Percentiles rank a stretch among this genome's conserved stretches.
These are phyloP conservation scores for Scedosporium apiospermum DNA, from an alignment of 2,329 filamentous ascomycete species.

Conservation along the genomic window DNA sequence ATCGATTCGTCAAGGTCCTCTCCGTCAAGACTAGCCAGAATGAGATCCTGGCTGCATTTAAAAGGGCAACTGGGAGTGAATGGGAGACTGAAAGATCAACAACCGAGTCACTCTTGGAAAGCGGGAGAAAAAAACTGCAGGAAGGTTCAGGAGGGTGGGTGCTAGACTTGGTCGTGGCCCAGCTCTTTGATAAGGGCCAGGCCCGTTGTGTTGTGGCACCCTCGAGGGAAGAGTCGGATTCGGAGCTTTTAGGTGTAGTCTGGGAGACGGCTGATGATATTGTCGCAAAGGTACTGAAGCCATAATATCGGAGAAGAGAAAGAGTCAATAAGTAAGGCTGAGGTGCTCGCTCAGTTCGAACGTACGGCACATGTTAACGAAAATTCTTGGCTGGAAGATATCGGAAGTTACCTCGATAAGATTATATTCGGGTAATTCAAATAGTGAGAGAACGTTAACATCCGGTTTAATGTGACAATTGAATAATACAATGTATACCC, in stretches of 20 bases:
- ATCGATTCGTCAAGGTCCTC: conserved; percentile 16
- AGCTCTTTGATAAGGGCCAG: not conserved
- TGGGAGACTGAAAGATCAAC: conserved; percentile 22
- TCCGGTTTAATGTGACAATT: too few species aligned
- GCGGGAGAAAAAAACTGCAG: not conserved
- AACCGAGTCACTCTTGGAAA: conserved; percentile 28
- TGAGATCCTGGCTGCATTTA: conserved; percentile 26
- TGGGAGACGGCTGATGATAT: not conserved
- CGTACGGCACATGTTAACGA: too few species aligned
- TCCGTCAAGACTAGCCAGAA: conserved; percentile 39
- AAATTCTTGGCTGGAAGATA: too few species aligned
- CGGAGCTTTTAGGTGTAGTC: not conserved
- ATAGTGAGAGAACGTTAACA: too few species aligned
- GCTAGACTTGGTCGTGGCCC: conserved; percentile 1
- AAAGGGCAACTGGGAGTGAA: conserved; percentile 2
- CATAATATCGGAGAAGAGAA: not conserved
- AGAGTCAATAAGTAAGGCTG: not conserved
- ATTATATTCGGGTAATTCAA: too few species aligned
- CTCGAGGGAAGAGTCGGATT: not conserved
- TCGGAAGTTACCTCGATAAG: too few species aligned
- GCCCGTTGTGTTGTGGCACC: not conserved
- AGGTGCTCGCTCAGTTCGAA: not conserved
- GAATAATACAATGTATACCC: too few species aligned
- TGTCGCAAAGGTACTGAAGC: not conserved
- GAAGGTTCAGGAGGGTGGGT: not conserved